These are phyloP conservation scores for Mycosphaerelloides madeirae DNA, from an alignment of 2,329 filamentous ascomycete species.

Conservation along the genomic window DNA sequence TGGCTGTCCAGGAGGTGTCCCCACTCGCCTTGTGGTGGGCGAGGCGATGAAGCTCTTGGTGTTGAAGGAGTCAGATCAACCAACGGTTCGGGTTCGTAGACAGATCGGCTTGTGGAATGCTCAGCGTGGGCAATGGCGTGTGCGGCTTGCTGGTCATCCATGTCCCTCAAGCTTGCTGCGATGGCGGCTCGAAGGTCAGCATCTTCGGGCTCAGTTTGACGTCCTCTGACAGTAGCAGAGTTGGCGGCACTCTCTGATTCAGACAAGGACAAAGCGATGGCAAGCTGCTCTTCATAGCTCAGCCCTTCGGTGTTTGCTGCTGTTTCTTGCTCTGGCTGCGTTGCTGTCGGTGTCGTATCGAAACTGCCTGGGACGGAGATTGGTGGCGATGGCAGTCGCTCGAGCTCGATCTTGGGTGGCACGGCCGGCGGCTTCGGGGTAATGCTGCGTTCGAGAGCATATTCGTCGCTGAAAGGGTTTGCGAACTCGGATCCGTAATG, in stretches of 20 bases:
- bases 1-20: slow-evolving; percentile 18
- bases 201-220: slow-evolving; percentile 22
- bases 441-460: slow-evolving; percentile 36
- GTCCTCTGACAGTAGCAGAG: slow-evolving; percentile 19
- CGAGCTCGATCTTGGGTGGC: slow-evolving; percentile 40
- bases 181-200: slow-evolving; percentile 31
- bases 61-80: slow-evolving; percentile 26
- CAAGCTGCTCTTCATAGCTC: slow-evolving; percentile 35
- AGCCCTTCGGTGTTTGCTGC: slow-evolving; percentile 19
- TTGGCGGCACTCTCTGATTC: slow-evolving; percentile 29
- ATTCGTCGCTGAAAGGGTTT: slow-evolving; percentile 46
- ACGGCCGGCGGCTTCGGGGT: slow-evolving; percentile 39
- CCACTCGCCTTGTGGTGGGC: slow-evolving; percentile 16
- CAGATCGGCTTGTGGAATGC: slow-evolving; percentile 13
- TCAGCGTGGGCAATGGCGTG: slow-evolving; percentile 18
- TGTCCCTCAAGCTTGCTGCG: slow-evolving; percentile 30
- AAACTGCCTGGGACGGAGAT: slow-evolving; percentile 20
- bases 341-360: slow-evolving; percentile 5
- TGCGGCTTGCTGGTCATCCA: slow-evolving; percentile 24
- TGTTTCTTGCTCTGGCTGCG: slow-evolving; percentile 12
- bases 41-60: slow-evolving; percentile 13
- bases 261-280: slow-evolving; percentile 34
- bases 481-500: slow-evolving; percentile 37
- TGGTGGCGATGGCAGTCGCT: slow-evolving; percentile 20
- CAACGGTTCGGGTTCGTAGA: slow-evolving; percentile 16